A percentile compares a stretch with the other conserved stretches of the same genome.
Evolutionary conservation across 164 flowering plant species (phyloP).

Genomic region (Akebia trifoliata): DNA sequence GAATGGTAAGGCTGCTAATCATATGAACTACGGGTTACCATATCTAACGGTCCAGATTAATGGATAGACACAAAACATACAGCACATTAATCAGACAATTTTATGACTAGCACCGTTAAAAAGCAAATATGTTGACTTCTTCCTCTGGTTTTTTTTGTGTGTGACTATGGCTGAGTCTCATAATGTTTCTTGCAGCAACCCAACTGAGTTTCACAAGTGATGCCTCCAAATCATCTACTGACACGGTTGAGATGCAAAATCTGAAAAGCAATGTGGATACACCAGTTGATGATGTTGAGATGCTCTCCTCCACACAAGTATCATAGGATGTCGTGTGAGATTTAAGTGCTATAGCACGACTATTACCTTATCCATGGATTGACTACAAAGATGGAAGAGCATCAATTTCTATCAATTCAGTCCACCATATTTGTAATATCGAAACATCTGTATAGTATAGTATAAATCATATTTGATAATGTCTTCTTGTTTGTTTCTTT

Average conservation of each 20-base stretch:
- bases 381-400: background rate
- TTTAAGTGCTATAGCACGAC: background rate
- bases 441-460: constrained; percentile 1
- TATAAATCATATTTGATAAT: background rate
- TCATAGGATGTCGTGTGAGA: background rate
- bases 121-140: background rate
- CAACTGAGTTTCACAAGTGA: constrained; percentile 13
- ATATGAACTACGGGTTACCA: no score
- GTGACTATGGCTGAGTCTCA: background rate
- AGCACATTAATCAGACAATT: no score
- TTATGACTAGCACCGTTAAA: no score
- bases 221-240: background rate
- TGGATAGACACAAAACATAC: no score
- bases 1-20: no score
- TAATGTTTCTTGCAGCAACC: constrained; percentile 26
- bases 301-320: background rate
- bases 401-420: background rate
- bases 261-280: background rate
- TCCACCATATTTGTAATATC: background rate
- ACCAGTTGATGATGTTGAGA: background rate
- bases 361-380: background rate
- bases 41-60: no score
- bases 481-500: background rate
- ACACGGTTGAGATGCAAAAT: background rate
- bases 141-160: background rate